Evolutionary conservation across 306 rosid species (phyloP).

Genomic region (Echinosophora koreensis): DNA sequence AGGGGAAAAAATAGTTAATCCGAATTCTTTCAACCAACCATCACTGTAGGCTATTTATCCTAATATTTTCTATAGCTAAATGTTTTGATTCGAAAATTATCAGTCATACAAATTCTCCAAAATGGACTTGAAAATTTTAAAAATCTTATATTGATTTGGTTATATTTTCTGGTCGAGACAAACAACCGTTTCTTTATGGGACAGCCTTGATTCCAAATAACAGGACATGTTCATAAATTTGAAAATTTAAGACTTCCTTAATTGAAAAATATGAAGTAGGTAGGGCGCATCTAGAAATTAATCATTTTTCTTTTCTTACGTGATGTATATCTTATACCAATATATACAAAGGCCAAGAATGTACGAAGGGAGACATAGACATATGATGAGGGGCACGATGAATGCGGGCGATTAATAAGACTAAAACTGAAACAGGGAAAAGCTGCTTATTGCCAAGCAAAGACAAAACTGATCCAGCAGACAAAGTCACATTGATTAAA

Average conservation of each 20-base stretch:
- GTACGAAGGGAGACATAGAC: conserved; percentile 58
- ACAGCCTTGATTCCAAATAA: not conserved
- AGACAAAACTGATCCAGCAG: conserved; percentile 54
- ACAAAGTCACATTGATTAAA: conserved; percentile 58
- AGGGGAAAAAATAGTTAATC: too few relatives aligned
- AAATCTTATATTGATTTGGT: not conserved
- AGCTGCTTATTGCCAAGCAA: conserved; percentile 39
- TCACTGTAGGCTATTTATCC: not conserved
- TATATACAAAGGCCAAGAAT: not conserved
- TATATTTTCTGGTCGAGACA: too few relatives aligned
- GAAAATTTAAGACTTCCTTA: not conserved
- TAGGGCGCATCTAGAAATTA: not conserved
- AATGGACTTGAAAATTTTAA: not conserved
- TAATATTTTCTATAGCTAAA: not conserved
- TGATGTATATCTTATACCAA: too few relatives aligned
- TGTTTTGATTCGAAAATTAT: not conserved
- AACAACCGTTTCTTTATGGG: not conserved
- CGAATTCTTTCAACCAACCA: not conserved
- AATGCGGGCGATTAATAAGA: conserved; percentile 77
- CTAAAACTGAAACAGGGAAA: conserved; percentile 38
- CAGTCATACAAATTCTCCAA: conserved; percentile 11
- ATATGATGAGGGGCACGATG: conserved; percentile 69
- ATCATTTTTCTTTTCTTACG: not conserved
- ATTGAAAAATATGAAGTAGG: conserved; percentile 2
- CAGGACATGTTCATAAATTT: not conserved